These are phyloP conservation scores for Diutina rugosa DNA, from an alignment of 1,139 yeast species.

Conservation along the genomic window DNA sequence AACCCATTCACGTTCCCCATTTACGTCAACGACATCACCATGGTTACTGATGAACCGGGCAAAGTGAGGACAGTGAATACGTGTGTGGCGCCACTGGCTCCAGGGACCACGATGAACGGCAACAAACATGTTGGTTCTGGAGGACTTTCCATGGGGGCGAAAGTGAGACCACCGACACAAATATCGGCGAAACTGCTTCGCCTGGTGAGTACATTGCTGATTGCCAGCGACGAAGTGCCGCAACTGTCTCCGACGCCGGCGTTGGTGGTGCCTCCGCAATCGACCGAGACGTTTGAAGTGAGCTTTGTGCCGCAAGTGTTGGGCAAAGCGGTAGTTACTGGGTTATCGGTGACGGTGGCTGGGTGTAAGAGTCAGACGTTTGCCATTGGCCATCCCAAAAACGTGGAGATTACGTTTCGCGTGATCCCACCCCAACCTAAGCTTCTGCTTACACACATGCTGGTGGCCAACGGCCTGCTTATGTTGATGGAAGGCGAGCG, in stretches of 20 bases:
- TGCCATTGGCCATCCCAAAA: neutral
- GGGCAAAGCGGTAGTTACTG: neutral
- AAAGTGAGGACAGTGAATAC: neutral
- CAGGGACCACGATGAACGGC: neutral
- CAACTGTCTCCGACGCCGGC: neutral
- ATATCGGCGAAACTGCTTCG: neutral
- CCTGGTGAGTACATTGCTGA: neutral
- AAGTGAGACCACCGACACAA: neutral
- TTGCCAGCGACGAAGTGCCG: neutral
- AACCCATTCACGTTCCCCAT: constrained; percentile 77
- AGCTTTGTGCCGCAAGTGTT: neutral
- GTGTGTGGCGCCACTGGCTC: neutral
- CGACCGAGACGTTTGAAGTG: neutral
- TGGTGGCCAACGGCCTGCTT: constrained; percentile 52
- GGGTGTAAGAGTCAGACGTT: neutral
- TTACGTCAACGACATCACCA: constrained; percentile 39
- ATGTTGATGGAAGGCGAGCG: constrained; percentile 78
- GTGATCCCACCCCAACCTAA: constrained; percentile 61
- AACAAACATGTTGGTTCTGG: neutral
- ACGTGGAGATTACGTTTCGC: constrained; percentile 8
- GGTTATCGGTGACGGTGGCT: neutral
- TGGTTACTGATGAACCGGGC: constrained; percentile 17
- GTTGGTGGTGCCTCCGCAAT: neutral
- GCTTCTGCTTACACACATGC: constrained; percentile 37
- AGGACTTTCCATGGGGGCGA: neutral